Base-by-base conservation (phyloP, 345 rosid species). In the Linum tenue region DNA sequence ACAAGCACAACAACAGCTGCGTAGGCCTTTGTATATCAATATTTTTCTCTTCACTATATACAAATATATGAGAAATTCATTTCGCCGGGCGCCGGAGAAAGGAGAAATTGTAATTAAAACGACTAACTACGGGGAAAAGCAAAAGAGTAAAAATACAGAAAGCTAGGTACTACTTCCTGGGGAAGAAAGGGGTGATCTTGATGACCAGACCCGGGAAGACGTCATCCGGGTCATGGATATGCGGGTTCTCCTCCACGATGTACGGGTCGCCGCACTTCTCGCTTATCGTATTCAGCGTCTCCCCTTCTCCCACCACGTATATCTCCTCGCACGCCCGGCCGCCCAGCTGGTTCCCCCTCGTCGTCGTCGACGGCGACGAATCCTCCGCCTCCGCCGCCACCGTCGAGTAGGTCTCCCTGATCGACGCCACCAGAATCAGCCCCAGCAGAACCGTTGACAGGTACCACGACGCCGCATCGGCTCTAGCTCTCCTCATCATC, bases 181-280 rank as follows among this genome's bases (percentile, higher is more conserved):
- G 11, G 12, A 48, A 2, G 60, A 35, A 56, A 41, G 74, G 77
- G 51, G 74, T 72, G 59, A 77, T 73, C 72, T 69, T 70, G 72
- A 77, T 69, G 48, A 77, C 72, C 40, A 77, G 62, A 37, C 80
- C 80, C 1, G 77, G 80, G 63, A 72, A 77, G n/a, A 77, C 80
- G 36, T 77, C 80, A 10, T 77, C 80, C 12, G 77, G 77, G 66
- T 77, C 80, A 55, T 77, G 77, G 64, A 77, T 73, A 60, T 77
- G 80, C 5, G 80, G 80, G 68, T 77, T 77, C 77, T 67, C 62
- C 57, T 77, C 80, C 17, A 77, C 77, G 48, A 77, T 77, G 56
- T 66, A 77, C 43, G 80, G 76, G 72, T 77, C 80, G 3, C 67
- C 80, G 9, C 80, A 77, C 80, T 73, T 73, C 59, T 77, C 77